Conservation (phyloP, 2,329 filamentous ascomycete genomes). For the Macrophomina pseudophaseolina region DNA sequence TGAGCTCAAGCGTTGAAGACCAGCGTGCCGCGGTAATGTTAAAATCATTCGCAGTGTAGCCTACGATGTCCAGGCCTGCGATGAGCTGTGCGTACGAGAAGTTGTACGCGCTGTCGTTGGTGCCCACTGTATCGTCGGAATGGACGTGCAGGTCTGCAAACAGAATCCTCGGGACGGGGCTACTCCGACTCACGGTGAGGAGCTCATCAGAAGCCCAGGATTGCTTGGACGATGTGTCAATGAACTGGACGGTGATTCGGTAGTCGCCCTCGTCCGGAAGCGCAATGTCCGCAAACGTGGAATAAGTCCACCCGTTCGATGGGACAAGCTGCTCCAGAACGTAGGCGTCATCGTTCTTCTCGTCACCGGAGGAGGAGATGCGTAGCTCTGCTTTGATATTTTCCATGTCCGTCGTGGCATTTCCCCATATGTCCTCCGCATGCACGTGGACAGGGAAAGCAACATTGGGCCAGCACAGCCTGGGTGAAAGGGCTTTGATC, state of each 20-base stretch:
- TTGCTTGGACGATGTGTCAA: background rate
- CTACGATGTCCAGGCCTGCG: constrained; percentile 45
- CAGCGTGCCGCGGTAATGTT: constrained; percentile 44
- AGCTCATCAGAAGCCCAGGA: background rate
- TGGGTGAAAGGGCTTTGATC: constrained; percentile 33
- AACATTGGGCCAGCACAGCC: constrained; percentile 9
- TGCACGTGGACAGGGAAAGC: background rate
- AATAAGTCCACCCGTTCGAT: background rate
- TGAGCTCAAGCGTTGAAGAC: constrained; percentile 34
- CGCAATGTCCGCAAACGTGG: background rate
- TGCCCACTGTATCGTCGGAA: constrained; percentile 47
- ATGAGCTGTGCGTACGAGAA: constrained; percentile 45
- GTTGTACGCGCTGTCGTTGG: constrained; percentile 44
- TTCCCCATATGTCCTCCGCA: constrained; percentile 35
- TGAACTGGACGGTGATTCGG: background rate
- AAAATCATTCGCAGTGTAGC: constrained; percentile 49
- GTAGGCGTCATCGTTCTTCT: background rate
- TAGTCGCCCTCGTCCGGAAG: background rate
- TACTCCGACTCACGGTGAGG: constrained; percentile 28
- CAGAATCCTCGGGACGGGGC: constrained; percentile 34
- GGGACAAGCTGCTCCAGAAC: background rate
- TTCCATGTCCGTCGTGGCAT: constrained; percentile 31
- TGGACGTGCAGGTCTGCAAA: constrained; percentile 47
- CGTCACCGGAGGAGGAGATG: background rate
- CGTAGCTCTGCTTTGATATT: background rate